A percentile compares a stretch with the other conserved stretches of the same genome.
Evolutionary conservation across 2,329 filamentous ascomycete genomes (phyloP).

Genomic region (Alternaria arborescens): DNA sequence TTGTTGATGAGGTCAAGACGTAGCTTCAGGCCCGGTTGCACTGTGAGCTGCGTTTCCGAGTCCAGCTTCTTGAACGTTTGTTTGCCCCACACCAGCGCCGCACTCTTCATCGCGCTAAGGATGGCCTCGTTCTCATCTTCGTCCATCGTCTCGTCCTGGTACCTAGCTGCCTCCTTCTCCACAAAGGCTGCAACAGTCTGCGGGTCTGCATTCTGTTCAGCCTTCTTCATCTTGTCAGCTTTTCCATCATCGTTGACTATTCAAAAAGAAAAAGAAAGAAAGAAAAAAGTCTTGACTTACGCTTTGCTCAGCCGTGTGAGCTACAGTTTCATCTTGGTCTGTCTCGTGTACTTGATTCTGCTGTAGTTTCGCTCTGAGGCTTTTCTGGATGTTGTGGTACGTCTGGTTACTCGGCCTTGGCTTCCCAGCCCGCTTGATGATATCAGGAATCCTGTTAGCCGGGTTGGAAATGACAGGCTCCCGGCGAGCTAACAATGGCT

Average conservation of each 20-base stretch:
- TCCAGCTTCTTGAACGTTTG: conserved; percentile 10
- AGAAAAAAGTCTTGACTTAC: neutral
- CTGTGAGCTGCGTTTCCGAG: neutral
- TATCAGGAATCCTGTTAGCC: conserved; percentile 16
- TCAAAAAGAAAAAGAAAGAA: accelerated
- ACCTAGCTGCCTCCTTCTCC: conserved; percentile 6
- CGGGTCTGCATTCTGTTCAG: neutral
- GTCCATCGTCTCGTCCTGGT: conserved; percentile 11
- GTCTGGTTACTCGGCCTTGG: conserved; percentile 9
- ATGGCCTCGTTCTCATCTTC: conserved; percentile 27
- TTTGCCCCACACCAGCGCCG: conserved; percentile 25
- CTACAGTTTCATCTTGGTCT: neutral
- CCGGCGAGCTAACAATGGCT: conserved; percentile 25
- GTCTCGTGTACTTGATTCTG: neutral
- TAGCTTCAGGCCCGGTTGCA: conserved; percentile 22
- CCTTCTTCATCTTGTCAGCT: neutral
- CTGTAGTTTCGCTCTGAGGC: neutral
- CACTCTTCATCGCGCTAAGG: conserved; percentile 12
- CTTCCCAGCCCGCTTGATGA: conserved; percentile 12
- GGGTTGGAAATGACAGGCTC: conserved; percentile 19
- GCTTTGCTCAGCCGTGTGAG: neutral
- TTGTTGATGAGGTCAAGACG: conserved; percentile 22
- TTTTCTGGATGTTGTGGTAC: conserved; percentile 9
- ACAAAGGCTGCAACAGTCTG: conserved; percentile 18
- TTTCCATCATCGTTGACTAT: neutral